These are phyloP conservation scores for Russula sp. DNA, from an alignment of 768 basidiomycete genomes.

Conservation along the genomic window DNA sequence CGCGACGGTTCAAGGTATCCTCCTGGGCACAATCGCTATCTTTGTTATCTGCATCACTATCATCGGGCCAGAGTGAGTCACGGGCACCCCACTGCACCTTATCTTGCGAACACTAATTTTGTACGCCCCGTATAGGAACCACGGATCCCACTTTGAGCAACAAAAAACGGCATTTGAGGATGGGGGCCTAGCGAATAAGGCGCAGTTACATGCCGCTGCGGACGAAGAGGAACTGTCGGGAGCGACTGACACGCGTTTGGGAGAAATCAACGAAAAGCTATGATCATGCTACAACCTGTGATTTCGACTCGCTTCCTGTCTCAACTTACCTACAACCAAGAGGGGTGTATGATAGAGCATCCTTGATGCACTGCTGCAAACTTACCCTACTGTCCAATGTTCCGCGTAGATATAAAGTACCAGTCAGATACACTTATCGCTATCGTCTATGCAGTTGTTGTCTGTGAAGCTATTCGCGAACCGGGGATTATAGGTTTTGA, in stretches of 20 bases:
- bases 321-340: neutral
- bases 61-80: conserved; percentile 69
- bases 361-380: neutral
- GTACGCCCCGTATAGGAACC: conserved; percentile 25
- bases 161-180: conserved; percentile 74
- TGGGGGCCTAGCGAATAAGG: conserved; percentile 52
- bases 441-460: neutral
- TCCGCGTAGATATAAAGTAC: neutral
- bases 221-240: neutral
- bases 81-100: neutral
- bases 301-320: neutral
- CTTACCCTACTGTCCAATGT: neutral
- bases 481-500: too few relatives aligned
- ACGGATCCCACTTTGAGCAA: conserved; percentile 68
- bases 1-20: conserved; percentile 71
- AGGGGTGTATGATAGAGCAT: conserved; percentile 2
- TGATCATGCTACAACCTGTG: neutral
- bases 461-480: neutral
- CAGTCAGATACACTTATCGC: neutral
- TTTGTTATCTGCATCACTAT: conserved; percentile 73
- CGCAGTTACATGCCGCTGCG: conserved; percentile 19
- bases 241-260: neutral
- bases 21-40: conserved; percentile 76
- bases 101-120: neutral
- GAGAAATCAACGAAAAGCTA: neutral